phyloP scores from a whole-genome alignment of 306 rosid species.

The Argentina anserina region DNA sequence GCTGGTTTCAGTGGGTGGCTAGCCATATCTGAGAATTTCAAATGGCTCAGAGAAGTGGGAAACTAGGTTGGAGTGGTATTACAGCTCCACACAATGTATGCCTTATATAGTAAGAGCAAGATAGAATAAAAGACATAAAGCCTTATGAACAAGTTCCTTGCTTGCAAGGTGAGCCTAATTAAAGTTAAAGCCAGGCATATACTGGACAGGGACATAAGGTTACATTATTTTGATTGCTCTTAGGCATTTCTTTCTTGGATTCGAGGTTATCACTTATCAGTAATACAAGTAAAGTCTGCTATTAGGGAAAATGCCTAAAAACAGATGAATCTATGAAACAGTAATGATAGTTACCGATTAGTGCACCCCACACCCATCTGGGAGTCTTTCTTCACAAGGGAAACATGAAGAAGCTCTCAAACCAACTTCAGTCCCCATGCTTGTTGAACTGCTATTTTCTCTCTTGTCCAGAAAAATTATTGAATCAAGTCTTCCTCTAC shows the following conservation, averaged over 20 bases:
- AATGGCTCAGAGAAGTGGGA: neutral
- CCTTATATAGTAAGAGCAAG: slow-evolving; percentile 37
- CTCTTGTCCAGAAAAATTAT: neutral
- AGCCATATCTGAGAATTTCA: slow-evolving; percentile 36
- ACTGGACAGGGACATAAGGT: slow-evolving; percentile 23
- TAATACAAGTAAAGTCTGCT: neutral
- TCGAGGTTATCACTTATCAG: slow-evolving; percentile 19
- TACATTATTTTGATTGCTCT: slow-evolving; percentile 13
- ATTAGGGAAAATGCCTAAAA: neutral
- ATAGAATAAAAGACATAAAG: slow-evolving; percentile 52
- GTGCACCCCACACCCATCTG: neutral
- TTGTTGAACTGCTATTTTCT: neutral
- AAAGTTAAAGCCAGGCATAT: slow-evolving; percentile 48
- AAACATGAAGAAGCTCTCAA: neutral
- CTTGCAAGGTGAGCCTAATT: slow-evolving; percentile 51
- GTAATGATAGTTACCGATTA: neutral
- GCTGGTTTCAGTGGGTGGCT: neutral
- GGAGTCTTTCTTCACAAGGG: neutral
- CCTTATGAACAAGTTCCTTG: slow-evolving; percentile 66
- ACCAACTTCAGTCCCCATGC: neutral
- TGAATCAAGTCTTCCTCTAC: neutral
- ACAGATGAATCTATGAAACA: neutral
- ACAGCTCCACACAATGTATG: slow-evolving; percentile 6
- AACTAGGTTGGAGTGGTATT: slow-evolving; percentile 22
- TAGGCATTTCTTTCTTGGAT: slow-evolving; percentile 5